Evolutionary conservation across 768 basidiomycete species (phyloP), one percentile per base, ranked within the genome.

Genomic region (Albatrellus ellisii): DNA sequence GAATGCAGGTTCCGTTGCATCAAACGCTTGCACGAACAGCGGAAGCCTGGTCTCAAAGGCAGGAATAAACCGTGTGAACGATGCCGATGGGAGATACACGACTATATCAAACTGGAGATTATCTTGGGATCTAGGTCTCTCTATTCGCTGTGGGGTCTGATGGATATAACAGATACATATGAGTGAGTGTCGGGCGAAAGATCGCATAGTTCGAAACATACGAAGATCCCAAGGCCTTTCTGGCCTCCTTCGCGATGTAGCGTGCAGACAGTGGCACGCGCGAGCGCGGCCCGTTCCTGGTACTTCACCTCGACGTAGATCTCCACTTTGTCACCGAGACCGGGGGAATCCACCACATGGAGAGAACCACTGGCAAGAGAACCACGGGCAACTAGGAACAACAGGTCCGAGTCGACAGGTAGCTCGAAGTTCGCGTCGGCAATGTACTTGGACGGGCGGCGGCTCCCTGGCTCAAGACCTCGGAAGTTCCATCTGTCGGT

Each of bases 201-300:
- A 6, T 31, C 20, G 12, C 27, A 9, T 11, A n/a, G 36, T 21
- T 4, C 17, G 9, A 24, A 37, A 10, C 63, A 44, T 41, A 64
- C 67, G 31, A 57, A 66, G 42, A 68, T 56, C 0, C 66, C 65
- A 11, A 66, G 49, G 15, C 64, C 66, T 27, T 59, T 44, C 28
- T 54, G 45, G 7, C 54, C 48, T 18, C 52, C 54, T 6, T 40
- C 42, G 26, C 50, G 56, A 26, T 46, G 46, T 1, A 68, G 51
- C n/a, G 38, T 45, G 42, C 62, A 65, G 12, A 65, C 49, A 4
- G 54, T 47, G 15, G 58, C 57, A n/a, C 50, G 48, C 4, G 53
- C 48, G 2, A 63, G 56, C 8, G 55, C 46, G 7, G 35, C 41
- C 4, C 43, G 31, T 22, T 39, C 31, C 25, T 54, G 32, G 36